These are phyloP conservation scores for Byssothecium circinans DNA, from an alignment of 2,329 filamentous ascomycete genomes.

Conservation along the genomic window DNA sequence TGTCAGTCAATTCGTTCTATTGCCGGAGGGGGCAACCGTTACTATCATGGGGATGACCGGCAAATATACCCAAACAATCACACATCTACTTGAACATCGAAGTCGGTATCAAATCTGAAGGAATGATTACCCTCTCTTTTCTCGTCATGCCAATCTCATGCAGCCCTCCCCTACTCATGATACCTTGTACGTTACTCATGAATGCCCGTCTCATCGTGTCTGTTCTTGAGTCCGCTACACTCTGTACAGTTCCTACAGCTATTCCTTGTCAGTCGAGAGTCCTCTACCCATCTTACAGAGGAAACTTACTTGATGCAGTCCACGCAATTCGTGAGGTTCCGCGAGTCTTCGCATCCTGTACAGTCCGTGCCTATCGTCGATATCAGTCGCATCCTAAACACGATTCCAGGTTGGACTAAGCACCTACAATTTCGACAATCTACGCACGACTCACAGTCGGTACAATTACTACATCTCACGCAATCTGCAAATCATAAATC, in stretches of 20 bases:
- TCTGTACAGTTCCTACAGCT: slow-evolving; percentile 5
- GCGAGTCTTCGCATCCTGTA: no score
- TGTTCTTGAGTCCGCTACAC: slow-evolving; percentile 14
- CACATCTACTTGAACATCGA: no score
- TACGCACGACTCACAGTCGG: background rate
- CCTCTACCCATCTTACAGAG: background rate
- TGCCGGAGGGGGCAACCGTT: no score
- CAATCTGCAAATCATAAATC: no score
- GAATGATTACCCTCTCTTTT: no score
- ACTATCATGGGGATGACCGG: background rate
- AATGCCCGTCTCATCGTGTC: slow-evolving; percentile 8
- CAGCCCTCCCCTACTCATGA: background rate
- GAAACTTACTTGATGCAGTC: slow-evolving; percentile 5
- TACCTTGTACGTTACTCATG: slow-evolving; percentile 4
- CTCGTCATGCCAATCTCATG: background rate
- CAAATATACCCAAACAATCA: no score
- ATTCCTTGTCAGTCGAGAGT: background rate
- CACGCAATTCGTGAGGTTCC: background rate
- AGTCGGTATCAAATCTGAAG: no score
- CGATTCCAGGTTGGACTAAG: background rate
- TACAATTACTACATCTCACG: background rate
- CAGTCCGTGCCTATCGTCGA: no score
- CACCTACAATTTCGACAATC: background rate
- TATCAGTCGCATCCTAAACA: no score
- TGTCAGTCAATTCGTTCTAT: no score